A percentile compares a stretch with the other conserved stretches of the same genome.
Evolutionary conservation across 768 basidiomycete genomes (phyloP).

Genomic region (Lactifluus pinguis): DNA sequence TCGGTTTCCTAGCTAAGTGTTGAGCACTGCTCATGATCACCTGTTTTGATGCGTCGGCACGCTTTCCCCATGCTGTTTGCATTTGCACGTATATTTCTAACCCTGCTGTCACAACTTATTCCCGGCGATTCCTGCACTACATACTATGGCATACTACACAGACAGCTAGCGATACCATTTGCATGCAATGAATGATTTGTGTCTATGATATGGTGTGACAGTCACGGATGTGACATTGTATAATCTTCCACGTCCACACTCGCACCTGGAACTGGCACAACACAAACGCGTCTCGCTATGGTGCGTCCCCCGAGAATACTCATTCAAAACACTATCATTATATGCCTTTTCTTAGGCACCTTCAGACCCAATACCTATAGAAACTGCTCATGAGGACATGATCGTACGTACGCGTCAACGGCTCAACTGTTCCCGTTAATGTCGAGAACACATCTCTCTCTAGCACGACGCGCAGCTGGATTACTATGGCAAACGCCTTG

Average conservation of each 20-base stretch:
- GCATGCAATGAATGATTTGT: constrained; percentile 26
- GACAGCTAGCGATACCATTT: constrained; percentile 10
- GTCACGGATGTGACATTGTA: too few relatives aligned
- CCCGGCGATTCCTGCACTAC: constrained; percentile 11
- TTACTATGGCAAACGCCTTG: constrained; percentile 94
- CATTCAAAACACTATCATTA: background rate
- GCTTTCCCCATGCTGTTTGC: constrained; percentile 5
- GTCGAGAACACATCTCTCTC: background rate
- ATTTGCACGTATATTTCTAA: background rate
- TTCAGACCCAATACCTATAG: constrained; percentile 73
- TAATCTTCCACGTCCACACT: too few relatives aligned
- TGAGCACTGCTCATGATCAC: constrained; percentile 1
- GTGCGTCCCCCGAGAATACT: background rate
- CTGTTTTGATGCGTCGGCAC: background rate
- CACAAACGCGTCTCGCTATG: background rate
- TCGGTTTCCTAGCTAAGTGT: constrained; percentile 10
- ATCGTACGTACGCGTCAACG: constrained; percentile 70
- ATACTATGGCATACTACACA: constrained; percentile 7
- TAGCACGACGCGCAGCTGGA: constrained; percentile 98
- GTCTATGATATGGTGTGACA: too few relatives aligned
- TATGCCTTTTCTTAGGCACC: constrained; percentile 3
- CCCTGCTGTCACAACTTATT: constrained; percentile 4
- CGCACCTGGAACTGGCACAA: too few relatives aligned
- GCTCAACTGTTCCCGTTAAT: background rate
- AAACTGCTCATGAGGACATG: constrained; percentile 98